Evolutionary conservation across 768 basidiomycete species (phyloP), one percentile per base, ranked within the genome.

Genomic region (Boletales sp.): DNA sequence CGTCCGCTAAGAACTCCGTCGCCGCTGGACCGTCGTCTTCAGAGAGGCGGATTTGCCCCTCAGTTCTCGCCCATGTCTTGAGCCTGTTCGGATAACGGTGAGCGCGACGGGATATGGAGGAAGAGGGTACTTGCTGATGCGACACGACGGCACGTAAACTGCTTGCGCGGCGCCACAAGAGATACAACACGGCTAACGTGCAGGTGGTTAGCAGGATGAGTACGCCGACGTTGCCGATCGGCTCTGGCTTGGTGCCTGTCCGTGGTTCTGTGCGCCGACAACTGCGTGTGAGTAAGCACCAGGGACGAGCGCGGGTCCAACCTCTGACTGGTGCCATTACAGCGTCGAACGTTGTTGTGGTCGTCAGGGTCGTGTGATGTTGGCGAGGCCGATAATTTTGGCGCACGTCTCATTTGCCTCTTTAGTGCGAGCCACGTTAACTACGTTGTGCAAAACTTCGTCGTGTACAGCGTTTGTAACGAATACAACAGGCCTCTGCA

Each of bases 21-120:
- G 84, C 77, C n/a, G 85, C 74, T 12, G 86, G 86, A 0, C 84
- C 83, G 46, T 87, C 84, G 55, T 88, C 86, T 59, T 80, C 75
- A 41, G 84, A 86, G 18, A 88, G 73, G 9, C 86, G 77, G 48
- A 88, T 84, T 7, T 64, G 72, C 3, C 86, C 86, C 51, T 83
- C 80, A 14, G 67, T 59, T 14, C 69, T 65, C 2, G 74, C 72
- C 65, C 84, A 77, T 7, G 78, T 79, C 56, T 80, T 81, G 46
- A 88, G 65, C 56, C 86, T 87, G 25, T 28, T 28, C 7, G 57
- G 18, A 46, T 31, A 41, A 39, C 51, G 13, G 30, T 50, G 11
- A 54, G 37, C 30, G 12, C 30, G 8, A 28, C 9, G 43, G 36
- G 33, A 31, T 6, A 8, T 35, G 32, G 19, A 15, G 19, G 11